Evolutionary conservation across 2,329 filamentous ascomycete genomes (phyloP).

Genomic region (Alternaria arborescens): DNA sequence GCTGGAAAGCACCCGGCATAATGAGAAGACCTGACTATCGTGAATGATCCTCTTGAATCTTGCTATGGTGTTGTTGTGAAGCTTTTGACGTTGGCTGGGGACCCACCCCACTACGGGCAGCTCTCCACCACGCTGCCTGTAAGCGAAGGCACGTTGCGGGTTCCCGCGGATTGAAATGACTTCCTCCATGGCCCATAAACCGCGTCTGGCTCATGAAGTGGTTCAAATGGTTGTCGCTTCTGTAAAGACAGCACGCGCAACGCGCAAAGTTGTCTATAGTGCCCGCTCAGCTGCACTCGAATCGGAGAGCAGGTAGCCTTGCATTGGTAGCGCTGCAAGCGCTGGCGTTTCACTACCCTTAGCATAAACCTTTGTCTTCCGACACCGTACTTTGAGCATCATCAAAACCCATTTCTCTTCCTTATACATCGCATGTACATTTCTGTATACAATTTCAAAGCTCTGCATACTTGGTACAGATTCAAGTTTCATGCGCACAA

Average conservation of each 20-base stretch:
- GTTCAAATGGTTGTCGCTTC: not conserved
- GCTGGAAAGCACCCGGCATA: slow-evolving; percentile 32
- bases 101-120: slow-evolving; percentile 17
- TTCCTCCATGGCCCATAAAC: not conserved
- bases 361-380: slow-evolving; percentile 10
- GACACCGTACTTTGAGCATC: slow-evolving; percentile 11
- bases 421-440: not conserved
- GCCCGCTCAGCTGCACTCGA: slow-evolving; percentile 11
- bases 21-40: slow-evolving; percentile 33
- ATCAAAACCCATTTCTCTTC: slow-evolving; percentile 1
- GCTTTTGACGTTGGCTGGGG: slow-evolving; percentile 13
- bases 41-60: slow-evolving; percentile 1
- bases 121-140: slow-evolving; percentile 6
- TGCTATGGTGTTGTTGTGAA: slow-evolving; percentile 32
- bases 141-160: slow-evolving; percentile 24
- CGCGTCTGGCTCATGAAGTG: not conserved
- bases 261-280: not conserved
- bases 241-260: not conserved
- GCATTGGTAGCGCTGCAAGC: slow-evolving; percentile 26
- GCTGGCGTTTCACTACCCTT: slow-evolving; percentile 21
- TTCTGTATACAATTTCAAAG: not conserved
- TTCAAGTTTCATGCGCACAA: not conserved
- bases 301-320: slow-evolving; percentile 18
- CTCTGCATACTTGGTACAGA: not conserved
- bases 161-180: slow-evolving; percentile 10